These are phyloP conservation scores for Ustilago esculenta DNA, from an alignment of 1,284 basidiomycete species.

Conservation along the genomic window DNA sequence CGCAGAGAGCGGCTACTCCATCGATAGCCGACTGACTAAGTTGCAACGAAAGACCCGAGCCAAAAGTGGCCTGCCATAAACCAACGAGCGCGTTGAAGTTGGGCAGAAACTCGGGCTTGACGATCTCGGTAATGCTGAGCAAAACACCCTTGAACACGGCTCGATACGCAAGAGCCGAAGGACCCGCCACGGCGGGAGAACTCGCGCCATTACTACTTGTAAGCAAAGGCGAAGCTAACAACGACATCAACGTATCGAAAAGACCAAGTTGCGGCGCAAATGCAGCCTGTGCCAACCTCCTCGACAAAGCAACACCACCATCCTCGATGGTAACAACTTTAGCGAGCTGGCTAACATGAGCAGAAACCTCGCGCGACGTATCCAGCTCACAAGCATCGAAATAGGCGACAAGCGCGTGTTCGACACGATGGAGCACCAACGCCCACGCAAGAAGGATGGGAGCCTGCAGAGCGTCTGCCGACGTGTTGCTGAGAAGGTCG, in stretches of 20 bases:
- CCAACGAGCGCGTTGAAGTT: conserved; percentile 76
- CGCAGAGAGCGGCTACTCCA: conserved; percentile 78
- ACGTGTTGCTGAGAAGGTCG: conserved; percentile 71
- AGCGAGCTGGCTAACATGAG: conserved; percentile 14
- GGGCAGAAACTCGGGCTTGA: conserved; percentile 73
- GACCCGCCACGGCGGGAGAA: conserved; percentile 73
- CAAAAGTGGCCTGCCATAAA: conserved; percentile 82
- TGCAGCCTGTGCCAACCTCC: conserved; percentile 65
- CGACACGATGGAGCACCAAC: conserved; percentile 72
- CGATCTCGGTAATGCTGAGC: conserved; percentile 77
- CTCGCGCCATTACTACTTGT: conserved; percentile 47
- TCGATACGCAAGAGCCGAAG: conserved; percentile 82
- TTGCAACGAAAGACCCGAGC: conserved; percentile 66
- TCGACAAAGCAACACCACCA: conserved; percentile 63
- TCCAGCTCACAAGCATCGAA: conserved; percentile 46
- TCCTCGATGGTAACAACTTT: conserved; percentile 49
- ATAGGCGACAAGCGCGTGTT: conserved; percentile 50
- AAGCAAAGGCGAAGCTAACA: conserved; percentile 64
- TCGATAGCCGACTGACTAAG: conserved; percentile 62
- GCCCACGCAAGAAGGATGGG: conserved; percentile 81
- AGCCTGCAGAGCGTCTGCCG: conserved; percentile 73
- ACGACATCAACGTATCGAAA: conserved; percentile 57
- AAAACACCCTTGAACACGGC: conserved; percentile 79
- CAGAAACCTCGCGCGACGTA: conserved; percentile 35
- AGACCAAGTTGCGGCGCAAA: conserved; percentile 62